Evolutionary conservation across 768 basidiomycete species (phyloP), one percentile per base, ranked within the genome.

Genomic region (Tephrocybe sp.): DNA sequence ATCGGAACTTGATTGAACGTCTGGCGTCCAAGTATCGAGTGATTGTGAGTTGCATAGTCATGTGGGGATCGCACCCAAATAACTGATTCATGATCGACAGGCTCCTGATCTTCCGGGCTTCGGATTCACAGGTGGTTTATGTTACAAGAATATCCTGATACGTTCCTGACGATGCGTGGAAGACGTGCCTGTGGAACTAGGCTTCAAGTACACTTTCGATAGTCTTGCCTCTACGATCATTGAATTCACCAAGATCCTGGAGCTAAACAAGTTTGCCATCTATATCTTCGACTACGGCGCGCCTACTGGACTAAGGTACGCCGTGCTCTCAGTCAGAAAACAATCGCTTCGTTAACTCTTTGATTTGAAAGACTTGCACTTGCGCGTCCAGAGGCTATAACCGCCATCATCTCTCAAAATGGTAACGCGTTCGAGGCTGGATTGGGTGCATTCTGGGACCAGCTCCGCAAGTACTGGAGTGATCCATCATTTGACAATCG

Each of bases 81-180:
- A 32, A 15, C 21, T 35, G 22, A 22, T 19, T 15, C n/a, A 11
- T 19, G 22, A 16, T 40, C 8, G 7, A 5, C 31, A 68, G 51
- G 77, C 78, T 0, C 78, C 79, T n/a, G 79, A 79, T 53, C 59
- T 79, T 5, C 76, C 77, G 1, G 77, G 73, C 0, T 81, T 74
- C 54, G 78, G 79, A 5, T 76, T 77, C 59, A 79, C 79, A 19
- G 51, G 60, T 60, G 41, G 52, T 39, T 7, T n/a, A 4, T 16
- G 12, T 21, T 5, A 30, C 21, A 13, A 11, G 1, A 11, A 5
- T 27, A 12, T 48, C 27, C 30, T 7, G 19, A 11, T 12, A 35
- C 11, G 1, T 11, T 27, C 12, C 27, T 13, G 11, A n/a, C 24
- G 9, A 31, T 7, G 22, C 15, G 22, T 34, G 25, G 15, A 16